phyloP scores from a whole-genome alignment of 495 filamentous ascomycete genomes.

The Penicillium silybi region DNA sequence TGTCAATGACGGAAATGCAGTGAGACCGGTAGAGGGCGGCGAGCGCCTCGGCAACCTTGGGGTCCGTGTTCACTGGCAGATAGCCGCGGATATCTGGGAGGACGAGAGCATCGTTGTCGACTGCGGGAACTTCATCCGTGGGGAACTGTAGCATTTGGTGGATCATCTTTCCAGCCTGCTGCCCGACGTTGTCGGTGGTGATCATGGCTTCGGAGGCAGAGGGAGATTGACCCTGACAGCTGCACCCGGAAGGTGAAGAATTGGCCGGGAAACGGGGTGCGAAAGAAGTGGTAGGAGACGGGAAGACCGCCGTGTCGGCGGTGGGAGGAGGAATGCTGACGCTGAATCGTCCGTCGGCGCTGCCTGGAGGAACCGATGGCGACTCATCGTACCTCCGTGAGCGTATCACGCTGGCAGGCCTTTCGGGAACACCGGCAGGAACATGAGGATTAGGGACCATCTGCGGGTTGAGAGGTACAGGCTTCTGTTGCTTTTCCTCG shows the following conservation, averaged over 20 bases:
- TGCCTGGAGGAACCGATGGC: background rate
- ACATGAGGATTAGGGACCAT: constrained; percentile 19
- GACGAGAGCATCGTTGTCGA: constrained; percentile 63
- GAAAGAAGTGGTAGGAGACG: constrained; percentile 52
- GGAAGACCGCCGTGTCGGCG: constrained; percentile 65
- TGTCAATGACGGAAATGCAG: constrained; percentile 91
- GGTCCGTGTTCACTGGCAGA: constrained; percentile 69
- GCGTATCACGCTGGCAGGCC: constrained; percentile 25
- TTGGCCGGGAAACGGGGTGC: constrained; percentile 28
- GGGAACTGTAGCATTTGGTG: constrained; percentile 65
- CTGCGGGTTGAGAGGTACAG: constrained; percentile 24
- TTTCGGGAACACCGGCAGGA: constrained; percentile 17
- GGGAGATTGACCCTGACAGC: constrained; percentile 22
- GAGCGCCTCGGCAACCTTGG: constrained; percentile 75
- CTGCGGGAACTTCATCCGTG: constrained; percentile 44
- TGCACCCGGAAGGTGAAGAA: constrained; percentile 21
- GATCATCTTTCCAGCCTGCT: constrained; percentile 52
- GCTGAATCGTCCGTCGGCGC: constrained; percentile 18
- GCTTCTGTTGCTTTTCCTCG: constrained; percentile 46
- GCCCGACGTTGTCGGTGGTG: constrained; percentile 41
- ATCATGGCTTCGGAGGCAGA: constrained; percentile 23
- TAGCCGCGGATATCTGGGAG: constrained; percentile 76
- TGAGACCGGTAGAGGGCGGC: constrained; percentile 86
- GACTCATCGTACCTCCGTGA: constrained; percentile 32
- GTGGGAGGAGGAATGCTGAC: constrained; percentile 48